phyloP scores from a whole-genome alignment of 129 eudicot genomes.

The Tagetes erecta region DNA sequence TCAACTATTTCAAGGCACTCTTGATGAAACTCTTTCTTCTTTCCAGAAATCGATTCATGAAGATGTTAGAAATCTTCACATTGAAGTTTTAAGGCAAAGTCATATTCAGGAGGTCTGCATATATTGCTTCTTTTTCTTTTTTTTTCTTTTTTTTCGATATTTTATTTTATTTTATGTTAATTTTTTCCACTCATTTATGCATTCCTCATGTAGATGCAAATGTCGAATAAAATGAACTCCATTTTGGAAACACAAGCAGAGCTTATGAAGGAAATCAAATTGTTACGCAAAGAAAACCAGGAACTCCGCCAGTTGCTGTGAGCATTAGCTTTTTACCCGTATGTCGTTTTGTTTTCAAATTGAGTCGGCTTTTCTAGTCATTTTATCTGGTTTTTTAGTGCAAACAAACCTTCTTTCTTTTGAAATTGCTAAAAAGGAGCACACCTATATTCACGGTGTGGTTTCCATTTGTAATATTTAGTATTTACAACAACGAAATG shows the following conservation, averaged over 20 bases:
- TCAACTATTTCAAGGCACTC: constrained; percentile 92
- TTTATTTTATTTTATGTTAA: not conserved
- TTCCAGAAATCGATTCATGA: constrained; percentile 94
- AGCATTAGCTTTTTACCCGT: constrained; percentile 18
- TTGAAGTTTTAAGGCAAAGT: constrained; percentile 83
- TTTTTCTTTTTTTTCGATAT: not conserved
- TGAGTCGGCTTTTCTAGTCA: constrained; percentile 20
- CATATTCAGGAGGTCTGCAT: constrained; percentile 91
- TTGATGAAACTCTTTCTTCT: constrained; percentile 88
- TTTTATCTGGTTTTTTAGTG: constrained; percentile 19
- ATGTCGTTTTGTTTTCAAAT: not conserved
- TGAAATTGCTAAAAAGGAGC: constrained; percentile 1
- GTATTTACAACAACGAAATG: constrained; percentile 5
- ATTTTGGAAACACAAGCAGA: constrained; percentile 75
- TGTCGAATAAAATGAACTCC: constrained; percentile 56
- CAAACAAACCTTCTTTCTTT: constrained; percentile 19
- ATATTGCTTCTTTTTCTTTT: not conserved
- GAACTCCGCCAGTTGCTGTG: constrained; percentile 74
- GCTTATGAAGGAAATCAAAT: constrained; percentile 81
- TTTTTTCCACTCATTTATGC: constrained; percentile 13
- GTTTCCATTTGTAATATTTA: constrained; percentile 4
- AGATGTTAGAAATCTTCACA: constrained; percentile 93
- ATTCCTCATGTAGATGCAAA: constrained; percentile 60
- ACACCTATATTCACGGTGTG: not conserved
- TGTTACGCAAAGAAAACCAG: constrained; percentile 73